phyloP scores from a whole-genome alignment of 1,284 basidiomycete genomes.

The Earliella scabrosa region DNA sequence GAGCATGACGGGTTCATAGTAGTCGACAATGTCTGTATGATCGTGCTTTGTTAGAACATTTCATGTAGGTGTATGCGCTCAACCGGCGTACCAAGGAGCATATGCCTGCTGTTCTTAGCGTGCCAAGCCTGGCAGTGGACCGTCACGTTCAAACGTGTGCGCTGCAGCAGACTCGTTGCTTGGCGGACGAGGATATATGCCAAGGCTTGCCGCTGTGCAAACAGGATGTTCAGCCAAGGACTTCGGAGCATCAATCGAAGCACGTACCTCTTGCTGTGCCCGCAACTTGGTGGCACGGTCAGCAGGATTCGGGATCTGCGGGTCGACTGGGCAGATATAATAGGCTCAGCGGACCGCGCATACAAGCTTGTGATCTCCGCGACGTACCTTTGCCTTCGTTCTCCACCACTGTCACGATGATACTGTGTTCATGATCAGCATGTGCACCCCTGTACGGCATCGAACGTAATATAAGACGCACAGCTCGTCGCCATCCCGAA shows the following conservation, averaged over 20 bases:
- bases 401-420: conserved; percentile 91
- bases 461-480: conserved; percentile 30
- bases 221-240: not conserved
- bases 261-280: conserved; percentile 84
- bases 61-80: not conserved
- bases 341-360: conserved; percentile 3
- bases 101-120: conserved; percentile 92
- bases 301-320: conserved; percentile 65
- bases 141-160: conserved; percentile 86
- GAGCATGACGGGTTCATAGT: conserved; percentile 89
- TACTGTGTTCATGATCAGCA: conserved; percentile 37
- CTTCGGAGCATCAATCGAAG: not conserved
- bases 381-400: conserved; percentile 85
- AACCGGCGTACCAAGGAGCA: conserved; percentile 79
- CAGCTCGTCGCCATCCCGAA: conserved; percentile 94
- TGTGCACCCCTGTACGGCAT: not conserved
- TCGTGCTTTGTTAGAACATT: not conserved
- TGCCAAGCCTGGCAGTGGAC: conserved; percentile 96
- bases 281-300: conserved; percentile 80
- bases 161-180: conserved; percentile 87
- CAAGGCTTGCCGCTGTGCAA: conserved; percentile 80
- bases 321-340: conserved; percentile 65
- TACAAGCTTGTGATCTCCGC: not conserved
- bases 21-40: conserved; percentile 82
- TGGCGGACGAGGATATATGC: conserved; percentile 89